A percentile compares a stretch with the other conserved stretches of the same genome.
These are phyloP conservation scores for Miscanthus lutarioriparius DNA, from an alignment of 176 grass and related monocot species.

Conservation along the genomic window DNA sequence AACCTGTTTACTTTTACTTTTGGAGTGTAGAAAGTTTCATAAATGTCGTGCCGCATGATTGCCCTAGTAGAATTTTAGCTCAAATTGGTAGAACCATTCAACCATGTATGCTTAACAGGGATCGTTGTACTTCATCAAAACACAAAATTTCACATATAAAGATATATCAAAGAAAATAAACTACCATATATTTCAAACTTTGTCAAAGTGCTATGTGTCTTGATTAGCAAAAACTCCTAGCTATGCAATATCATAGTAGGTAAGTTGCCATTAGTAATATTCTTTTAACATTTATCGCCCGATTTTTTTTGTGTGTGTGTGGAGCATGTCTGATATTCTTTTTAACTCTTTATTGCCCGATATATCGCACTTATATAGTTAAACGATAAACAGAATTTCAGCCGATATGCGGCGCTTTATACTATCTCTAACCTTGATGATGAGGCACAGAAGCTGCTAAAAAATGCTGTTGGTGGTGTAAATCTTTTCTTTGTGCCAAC, in stretches of 20 bases:
- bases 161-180: neutral
- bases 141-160: neutral
- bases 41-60: neutral
- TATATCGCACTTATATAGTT: neutral
- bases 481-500: neutral
- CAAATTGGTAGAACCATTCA: neutral
- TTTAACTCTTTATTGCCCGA: neutral
- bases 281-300: neutral
- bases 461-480: slow-evolving; percentile 11
- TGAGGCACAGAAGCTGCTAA: neutral
- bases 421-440: neutral
- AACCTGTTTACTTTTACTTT: neutral
- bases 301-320: neutral
- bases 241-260: neutral
- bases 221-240: neutral
- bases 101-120: neutral
- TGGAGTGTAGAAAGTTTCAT: neutral
- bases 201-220: neutral
- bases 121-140: neutral
- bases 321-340: neutral
- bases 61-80: neutral
- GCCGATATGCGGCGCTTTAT: neutral
- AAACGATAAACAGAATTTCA: neutral
- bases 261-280: neutral
- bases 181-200: too few species aligned